phyloP scores from a whole-genome alignment of 2,329 filamentous ascomycete species.

The Xylaria sp. region DNA sequence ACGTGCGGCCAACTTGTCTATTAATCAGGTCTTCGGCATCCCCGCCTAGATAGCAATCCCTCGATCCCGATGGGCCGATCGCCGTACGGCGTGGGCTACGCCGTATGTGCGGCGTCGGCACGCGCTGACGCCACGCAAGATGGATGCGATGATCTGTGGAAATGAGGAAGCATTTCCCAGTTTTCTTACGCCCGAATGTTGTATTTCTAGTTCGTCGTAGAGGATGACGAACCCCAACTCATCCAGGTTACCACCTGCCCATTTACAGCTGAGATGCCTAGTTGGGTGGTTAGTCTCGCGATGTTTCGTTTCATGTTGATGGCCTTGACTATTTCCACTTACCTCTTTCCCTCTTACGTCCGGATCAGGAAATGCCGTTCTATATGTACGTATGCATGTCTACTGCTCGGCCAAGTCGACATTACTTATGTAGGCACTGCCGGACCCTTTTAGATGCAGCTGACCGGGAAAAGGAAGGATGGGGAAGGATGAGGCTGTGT shows the following conservation, averaged over 20 bases:
- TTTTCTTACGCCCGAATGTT: not conserved
- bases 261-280: conserved; percentile 8
- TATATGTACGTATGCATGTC: not conserved
- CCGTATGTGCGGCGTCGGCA: not conserved
- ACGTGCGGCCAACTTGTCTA: not conserved
- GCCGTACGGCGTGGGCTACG: not conserved
- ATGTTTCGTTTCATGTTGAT: conserved; percentile 32
- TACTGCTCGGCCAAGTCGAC: not conserved
- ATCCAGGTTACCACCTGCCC: not conserved
- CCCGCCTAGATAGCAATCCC: not conserved
- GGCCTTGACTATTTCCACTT: not conserved
- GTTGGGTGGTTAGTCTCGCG: not conserved
- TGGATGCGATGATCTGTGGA: not conserved
- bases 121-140: not conserved
- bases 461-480: not conserved
- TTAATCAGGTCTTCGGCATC: not conserved
- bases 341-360: not conserved
- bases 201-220: not conserved
- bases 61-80: not conserved
- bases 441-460: not conserved
- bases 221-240: conserved; percentile 4
- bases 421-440: not conserved
- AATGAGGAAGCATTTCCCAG: not conserved
- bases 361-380: not conserved
- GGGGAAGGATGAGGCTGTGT: conserved; percentile 36